Percentiles rank a stretch among this genome's conserved stretches.
Evolutionary conservation across 2,329 filamentous ascomycete genomes (phyloP).

Genomic region (Teratosphaeria destructans): DNA sequence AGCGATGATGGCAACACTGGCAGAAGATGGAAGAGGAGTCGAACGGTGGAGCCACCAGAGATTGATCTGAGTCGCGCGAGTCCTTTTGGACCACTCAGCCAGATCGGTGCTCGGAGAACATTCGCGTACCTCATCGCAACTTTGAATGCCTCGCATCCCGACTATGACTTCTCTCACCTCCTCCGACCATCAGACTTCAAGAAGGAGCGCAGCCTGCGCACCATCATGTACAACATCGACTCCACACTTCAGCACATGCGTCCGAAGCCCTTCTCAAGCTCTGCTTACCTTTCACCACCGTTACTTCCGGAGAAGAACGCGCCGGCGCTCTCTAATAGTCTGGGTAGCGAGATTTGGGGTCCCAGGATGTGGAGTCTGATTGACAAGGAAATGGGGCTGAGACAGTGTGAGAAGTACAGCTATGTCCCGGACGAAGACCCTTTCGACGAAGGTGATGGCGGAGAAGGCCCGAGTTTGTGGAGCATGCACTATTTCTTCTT

Average conservation of each 20-base stretch:
- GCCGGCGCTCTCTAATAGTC: conserved; percentile 12
- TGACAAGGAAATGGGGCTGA: conserved; percentile 87
- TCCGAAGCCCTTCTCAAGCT: conserved; percentile 36
- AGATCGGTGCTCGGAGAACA: conserved; percentile 77
- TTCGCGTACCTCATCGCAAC: conserved; percentile 96
- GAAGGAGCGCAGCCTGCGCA: conserved; percentile 66
- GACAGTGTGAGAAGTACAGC: conserved; percentile 79
- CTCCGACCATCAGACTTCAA: conserved; percentile 83
- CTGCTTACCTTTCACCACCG: conserved; percentile 14
- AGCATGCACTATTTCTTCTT: conserved; percentile 96
- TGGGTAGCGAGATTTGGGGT: conserved; percentile 52
- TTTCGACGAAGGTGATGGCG: conserved; percentile 70
- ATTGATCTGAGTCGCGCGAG: conserved; percentile 71
- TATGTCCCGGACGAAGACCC: conserved; percentile 85
- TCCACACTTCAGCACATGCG: conserved; percentile 79
- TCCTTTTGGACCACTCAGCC: conserved; percentile 82
- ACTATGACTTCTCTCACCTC: conserved; percentile 95
- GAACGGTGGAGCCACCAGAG: conserved; percentile 21
- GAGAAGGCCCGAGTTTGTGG: conserved; percentile 58
- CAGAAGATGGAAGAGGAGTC: conserved; percentile 14
- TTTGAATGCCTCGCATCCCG: conserved; percentile 85
- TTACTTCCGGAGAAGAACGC: conserved; percentile 14
- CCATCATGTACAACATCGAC: conserved; percentile 79
- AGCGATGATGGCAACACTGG: conserved; percentile 15
- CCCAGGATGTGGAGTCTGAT: conserved; percentile 86